Evolutionary conservation across 2,329 filamentous ascomycete species (phyloP), one percentile per base, ranked within the genome.

Genomic region (Ascochyta lentis): DNA sequence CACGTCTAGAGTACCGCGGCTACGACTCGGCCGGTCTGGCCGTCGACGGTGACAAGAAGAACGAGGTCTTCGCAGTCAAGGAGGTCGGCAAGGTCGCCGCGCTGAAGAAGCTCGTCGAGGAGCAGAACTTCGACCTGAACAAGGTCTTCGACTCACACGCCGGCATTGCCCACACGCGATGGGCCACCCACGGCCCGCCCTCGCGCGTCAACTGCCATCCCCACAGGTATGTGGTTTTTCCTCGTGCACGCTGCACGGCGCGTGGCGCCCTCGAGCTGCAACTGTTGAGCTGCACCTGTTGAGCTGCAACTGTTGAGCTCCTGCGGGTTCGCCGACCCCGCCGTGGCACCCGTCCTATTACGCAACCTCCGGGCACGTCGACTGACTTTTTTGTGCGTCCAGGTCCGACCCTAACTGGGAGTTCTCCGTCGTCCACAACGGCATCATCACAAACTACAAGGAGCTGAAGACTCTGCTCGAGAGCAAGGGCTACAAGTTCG

Each of bases 371-470:
- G 24, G 42, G 33, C 16, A 43, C 22, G 10, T 12, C 19, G 31
- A 43, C 47, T 56, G 43, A 56, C 53, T 12, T 27, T 42, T 41
- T 27, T 23, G 31, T 26, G 40, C 16, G 3, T 38, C 38, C 58
- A 96, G 93, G 79, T 98, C 94, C 65, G 95, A 99, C 78, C 87
- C 89, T 70, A 91, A 82, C 72, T 99, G 94, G 92, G 90, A 99
- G 81, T 99, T 99, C 79, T 86, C 91, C 65, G 89, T 99, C 70
- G 95, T 98, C 59, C 95, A 99, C 89, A 99, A 99, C 81, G 95
- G 95, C 76, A 99, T 99, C 85, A 99, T 99, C 81, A 99, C 95
- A 83, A 99, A 99, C 86, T 99, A 99, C 87, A 99, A 99, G 86
- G 95, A 99, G 82, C 83, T 99, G 72, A 96, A 94, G 87, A 91